Conservation (phyloP, 2,329 filamentous ascomycete species). For the Colletotrichum brevisporum region DNA sequence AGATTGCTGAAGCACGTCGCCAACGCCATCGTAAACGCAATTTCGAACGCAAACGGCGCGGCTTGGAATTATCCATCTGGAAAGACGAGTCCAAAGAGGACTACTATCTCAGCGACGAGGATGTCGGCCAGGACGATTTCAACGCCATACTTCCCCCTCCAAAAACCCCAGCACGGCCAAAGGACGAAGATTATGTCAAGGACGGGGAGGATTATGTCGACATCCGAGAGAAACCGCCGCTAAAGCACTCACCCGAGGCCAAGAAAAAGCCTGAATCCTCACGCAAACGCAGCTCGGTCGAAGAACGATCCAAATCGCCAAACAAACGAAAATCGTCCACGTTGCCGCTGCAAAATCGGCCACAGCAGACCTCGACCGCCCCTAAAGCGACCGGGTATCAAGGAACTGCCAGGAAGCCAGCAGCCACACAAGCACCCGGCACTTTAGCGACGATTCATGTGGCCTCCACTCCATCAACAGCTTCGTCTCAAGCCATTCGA, state of each 20-base stretch:
- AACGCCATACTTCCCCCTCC: conserved; percentile 39
- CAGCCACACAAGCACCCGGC: not conserved
- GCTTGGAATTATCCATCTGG: conserved; percentile 31
- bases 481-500: conserved; percentile 46
- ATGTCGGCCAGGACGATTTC: conserved; percentile 25
- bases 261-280: not conserved
- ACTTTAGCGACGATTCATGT: not conserved
- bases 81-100: conserved; percentile 35
- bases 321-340: conserved; percentile 7
- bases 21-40: conserved; percentile 35
- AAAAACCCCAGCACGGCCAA: conserved; percentile 4
- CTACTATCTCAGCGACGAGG: conserved; percentile 37
- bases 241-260: not conserved
- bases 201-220: not conserved
- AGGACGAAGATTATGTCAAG: not conserved
- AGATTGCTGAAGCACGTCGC: conserved; percentile 31
- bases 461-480: not conserved
- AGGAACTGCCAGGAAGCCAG: conserved; percentile 51
- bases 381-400: conserved; percentile 47
- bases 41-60: conserved; percentile 21
- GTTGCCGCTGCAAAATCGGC: conserved; percentile 3
- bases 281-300: conserved; percentile 7
- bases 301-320: conserved; percentile 10
- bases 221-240: not conserved
- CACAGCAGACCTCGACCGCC: not conserved